These are phyloP conservation scores for Boletus barrowsii DNA, from an alignment of 768 basidiomycete species.

Conservation along the genomic window DNA sequence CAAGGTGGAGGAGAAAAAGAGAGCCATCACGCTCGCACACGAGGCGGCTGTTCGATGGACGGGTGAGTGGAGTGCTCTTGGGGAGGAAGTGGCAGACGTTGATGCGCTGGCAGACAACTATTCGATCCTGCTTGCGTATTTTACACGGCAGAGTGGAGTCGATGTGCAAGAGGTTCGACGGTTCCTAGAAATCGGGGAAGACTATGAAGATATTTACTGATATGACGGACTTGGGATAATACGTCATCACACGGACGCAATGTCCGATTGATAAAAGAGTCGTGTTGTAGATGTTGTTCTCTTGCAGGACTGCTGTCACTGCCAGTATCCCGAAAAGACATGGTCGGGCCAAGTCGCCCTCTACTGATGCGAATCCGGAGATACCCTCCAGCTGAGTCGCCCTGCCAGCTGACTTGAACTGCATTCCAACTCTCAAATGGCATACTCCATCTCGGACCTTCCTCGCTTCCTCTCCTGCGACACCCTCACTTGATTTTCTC, in stretches of 20 bases:
- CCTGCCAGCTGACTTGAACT: not conserved
- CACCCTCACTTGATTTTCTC: not conserved
- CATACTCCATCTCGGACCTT: slow-evolving; percentile 1
- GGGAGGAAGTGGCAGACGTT: not conserved
- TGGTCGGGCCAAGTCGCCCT: slow-evolving; percentile 17
- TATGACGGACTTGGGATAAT: slow-evolving; percentile 14
- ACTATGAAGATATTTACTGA: slow-evolving; percentile 72
- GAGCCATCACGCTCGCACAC: slow-evolving; percentile 71
- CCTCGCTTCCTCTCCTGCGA: slow-evolving; percentile 4
- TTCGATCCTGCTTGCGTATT: slow-evolving; percentile 58
- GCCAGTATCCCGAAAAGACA: slow-evolving; percentile 22
- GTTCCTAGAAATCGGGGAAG: slow-evolving; percentile 64
- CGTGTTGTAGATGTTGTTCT: slow-evolving; percentile 1
- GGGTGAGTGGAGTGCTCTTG: slow-evolving; percentile 47
- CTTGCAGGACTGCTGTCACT: not conserved
- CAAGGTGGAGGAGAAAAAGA: slow-evolving; percentile 72
- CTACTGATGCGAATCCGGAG: slow-evolving; percentile 8
- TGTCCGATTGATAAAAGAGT: not conserved
- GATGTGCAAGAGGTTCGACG: slow-evolving; percentile 61
- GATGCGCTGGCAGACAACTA: slow-evolving; percentile 57
- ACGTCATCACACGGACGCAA: slow-evolving; percentile 9
- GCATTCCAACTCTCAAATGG: slow-evolving; percentile 24
- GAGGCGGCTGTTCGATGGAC: slow-evolving; percentile 89
- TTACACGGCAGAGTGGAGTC: slow-evolving; percentile 59
- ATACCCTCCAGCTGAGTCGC: not conserved